phyloP scores from a whole-genome alignment of 805 yeast species.

The Metschnikowia kunwiensis region DNA sequence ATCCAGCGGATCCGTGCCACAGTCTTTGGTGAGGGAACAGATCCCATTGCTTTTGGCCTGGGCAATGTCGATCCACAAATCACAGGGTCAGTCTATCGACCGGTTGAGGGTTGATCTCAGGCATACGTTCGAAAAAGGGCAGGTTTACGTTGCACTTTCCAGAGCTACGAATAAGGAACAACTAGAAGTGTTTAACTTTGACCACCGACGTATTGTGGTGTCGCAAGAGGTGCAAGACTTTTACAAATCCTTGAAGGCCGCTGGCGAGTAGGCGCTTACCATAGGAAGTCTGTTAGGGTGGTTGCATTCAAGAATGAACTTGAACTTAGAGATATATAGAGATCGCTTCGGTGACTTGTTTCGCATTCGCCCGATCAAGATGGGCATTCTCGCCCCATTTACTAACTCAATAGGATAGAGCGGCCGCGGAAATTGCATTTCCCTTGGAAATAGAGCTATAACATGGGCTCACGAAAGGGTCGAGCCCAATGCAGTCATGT shows the following conservation, averaged over 20 bases:
- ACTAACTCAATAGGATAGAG: too few relatives aligned
- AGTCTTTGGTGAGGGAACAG: constrained; percentile 39
- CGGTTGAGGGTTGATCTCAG: constrained; percentile 74
- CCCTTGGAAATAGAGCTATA: too few relatives aligned
- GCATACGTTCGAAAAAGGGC: constrained; percentile 84
- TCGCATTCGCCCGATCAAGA: too few relatives aligned
- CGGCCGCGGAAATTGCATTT: too few relatives aligned
- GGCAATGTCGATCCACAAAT: constrained; percentile 93
- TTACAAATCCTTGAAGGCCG: constrained; percentile 45
- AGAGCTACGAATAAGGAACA: constrained; percentile 84
- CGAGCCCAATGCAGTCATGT: too few relatives aligned
- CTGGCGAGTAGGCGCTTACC: constrained; percentile 6
- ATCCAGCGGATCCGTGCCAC: constrained; percentile 1
- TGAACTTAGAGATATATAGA: too few relatives aligned
- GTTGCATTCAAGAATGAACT: too few relatives aligned
- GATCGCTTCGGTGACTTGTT: too few relatives aligned
- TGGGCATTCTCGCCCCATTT: too few relatives aligned
- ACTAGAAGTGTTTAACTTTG: constrained; percentile 75
- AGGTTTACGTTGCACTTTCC: constrained; percentile 92
- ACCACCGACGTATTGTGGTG: constrained; percentile 58
- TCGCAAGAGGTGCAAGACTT: constrained; percentile 70
- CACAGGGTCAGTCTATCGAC: constrained; percentile 89
- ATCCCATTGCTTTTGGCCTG: constrained; percentile 90
- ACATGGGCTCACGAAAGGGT: too few relatives aligned
- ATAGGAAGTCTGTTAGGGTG: too few relatives aligned